Conservation (phyloP, 208 protist genomes). For the Wallacemonas sp. region DNA sequence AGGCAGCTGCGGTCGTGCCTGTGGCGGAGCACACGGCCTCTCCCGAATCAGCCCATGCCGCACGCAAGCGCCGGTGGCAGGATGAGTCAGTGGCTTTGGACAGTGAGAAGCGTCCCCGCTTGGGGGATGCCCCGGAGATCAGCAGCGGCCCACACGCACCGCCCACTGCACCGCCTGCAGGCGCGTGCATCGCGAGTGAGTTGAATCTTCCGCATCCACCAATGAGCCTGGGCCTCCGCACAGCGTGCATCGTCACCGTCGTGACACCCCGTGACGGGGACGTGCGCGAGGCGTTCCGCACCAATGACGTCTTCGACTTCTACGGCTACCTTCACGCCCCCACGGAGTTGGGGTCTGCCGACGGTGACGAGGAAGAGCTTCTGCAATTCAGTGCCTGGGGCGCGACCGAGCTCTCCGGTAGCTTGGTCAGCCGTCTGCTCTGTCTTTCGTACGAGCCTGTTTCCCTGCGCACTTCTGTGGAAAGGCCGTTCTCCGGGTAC, state of each 20-base stretch:
- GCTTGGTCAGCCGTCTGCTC: constrained; percentile 54
- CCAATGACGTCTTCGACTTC: constrained; percentile 79
- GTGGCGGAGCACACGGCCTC: neutral
- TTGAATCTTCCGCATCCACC: constrained; percentile 46
- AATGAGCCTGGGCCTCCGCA: constrained; percentile 13
- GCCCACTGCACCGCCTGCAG: neutral
- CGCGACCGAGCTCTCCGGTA: constrained; percentile 39
- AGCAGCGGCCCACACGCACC: neutral
- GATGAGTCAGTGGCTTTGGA: neutral
- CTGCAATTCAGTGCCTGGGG: constrained; percentile 58
- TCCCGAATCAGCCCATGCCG: neutral
- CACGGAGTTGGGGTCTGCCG: constrained; percentile 23
- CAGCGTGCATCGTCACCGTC: constrained; percentile 51
- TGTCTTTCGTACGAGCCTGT: constrained; percentile 28
- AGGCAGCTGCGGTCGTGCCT: neutral
- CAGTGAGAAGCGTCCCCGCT: neutral
- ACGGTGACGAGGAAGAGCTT: constrained; percentile 43
- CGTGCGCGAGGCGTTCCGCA: constrained; percentile 25
- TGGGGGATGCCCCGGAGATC: neutral
- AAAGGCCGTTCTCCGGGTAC: neutral
- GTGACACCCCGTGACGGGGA: constrained; percentile 17
- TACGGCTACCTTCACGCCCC: constrained; percentile 64
- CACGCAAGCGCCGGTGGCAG: constrained; percentile 21
- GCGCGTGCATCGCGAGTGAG: constrained; percentile 14
- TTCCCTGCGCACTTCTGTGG: constrained; percentile 3